phyloP scores from a whole-genome alignment of 495 filamentous ascomycete species.

The Hypoxylon rickii region DNA sequence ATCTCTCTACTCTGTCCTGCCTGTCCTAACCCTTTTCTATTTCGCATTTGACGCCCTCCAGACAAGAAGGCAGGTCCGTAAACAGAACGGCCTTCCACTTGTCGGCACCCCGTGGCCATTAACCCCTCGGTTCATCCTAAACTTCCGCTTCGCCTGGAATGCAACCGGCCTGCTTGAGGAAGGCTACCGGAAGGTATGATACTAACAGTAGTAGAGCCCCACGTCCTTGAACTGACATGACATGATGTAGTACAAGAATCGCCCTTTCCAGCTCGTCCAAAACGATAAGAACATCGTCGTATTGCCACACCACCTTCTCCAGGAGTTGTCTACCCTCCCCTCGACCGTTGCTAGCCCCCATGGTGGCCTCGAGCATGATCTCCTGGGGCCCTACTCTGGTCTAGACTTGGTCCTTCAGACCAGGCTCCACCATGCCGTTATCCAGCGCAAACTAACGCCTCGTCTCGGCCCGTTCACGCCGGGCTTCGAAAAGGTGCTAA shows the following conservation, averaged over 20 bases:
- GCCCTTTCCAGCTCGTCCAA: constrained; percentile 11
- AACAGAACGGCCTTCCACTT: no score
- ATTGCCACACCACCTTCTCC: constrained; percentile 10
- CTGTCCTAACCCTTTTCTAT: no score
- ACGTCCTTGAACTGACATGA: neutral
- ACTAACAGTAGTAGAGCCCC: neutral
- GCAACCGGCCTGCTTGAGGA: neutral
- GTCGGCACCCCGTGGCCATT: no score
- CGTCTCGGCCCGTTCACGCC: constrained; percentile 4
- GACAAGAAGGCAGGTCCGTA: no score
- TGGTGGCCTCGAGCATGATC: constrained; percentile 1
- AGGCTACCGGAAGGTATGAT: neutral
- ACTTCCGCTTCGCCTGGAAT: neutral
- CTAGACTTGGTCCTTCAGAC: constrained; percentile 9
- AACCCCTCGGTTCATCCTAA: neutral
- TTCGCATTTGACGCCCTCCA: no score
- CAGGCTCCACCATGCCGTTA: constrained; percentile 10
- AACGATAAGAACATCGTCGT: constrained; percentile 3
- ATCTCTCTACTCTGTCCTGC: no score
- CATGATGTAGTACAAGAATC: constrained; percentile 2
- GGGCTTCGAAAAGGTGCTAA: neutral
- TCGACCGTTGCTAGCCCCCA: constrained; percentile 6
- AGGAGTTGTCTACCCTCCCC: constrained; percentile 8
- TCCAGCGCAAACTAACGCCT: constrained; percentile 22
- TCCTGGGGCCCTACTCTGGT: constrained; percentile 11